phyloP scores from a whole-genome alignment of 441 rosid genomes.

The Mallotus japonicus region DNA sequence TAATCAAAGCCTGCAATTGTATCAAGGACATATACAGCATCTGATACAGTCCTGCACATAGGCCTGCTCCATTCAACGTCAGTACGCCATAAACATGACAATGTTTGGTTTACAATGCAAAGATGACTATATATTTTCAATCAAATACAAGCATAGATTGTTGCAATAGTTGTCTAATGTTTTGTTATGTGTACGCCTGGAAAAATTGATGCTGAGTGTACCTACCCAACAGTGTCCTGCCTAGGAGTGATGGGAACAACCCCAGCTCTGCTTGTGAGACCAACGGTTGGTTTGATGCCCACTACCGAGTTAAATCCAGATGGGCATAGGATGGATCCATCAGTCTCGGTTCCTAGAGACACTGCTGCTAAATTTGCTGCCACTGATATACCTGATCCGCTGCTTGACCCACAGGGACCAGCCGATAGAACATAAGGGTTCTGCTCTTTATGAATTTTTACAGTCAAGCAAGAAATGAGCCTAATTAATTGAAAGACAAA shows the following conservation, averaged over 20 bases:
- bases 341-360: conserved; percentile 67
- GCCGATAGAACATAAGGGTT: conserved; percentile 57
- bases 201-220: too few relatives aligned
- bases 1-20: conserved; percentile 55
- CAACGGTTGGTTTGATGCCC: conserved; percentile 73
- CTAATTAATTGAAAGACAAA: too few relatives aligned
- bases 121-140: too few relatives aligned
- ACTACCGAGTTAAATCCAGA: conserved; percentile 54
- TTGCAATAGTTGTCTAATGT: too few relatives aligned
- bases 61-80: conserved; percentile 40
- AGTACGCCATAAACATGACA: too few relatives aligned
- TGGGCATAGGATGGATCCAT: conserved; percentile 69
- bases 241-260: conserved; percentile 59
- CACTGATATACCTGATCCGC: conserved; percentile 70
- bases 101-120: too few relatives aligned
- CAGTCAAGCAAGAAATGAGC: too few relatives aligned
- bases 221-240: conserved; percentile 68
- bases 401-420: conserved; percentile 65
- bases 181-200: too few relatives aligned
- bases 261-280: conserved; percentile 75
- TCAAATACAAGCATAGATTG: too few relatives aligned
- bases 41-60: conserved; percentile 43
- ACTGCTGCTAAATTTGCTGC: conserved; percentile 67
- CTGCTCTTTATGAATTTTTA: conserved; percentile 27
- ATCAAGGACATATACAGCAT: conserved; percentile 63